A percentile compares a stretch with the other conserved stretches of the same genome.
phyloP scores from a whole-genome alignment of 768 basidiomycete genomes.

The Termitomyces titanicus region DNA sequence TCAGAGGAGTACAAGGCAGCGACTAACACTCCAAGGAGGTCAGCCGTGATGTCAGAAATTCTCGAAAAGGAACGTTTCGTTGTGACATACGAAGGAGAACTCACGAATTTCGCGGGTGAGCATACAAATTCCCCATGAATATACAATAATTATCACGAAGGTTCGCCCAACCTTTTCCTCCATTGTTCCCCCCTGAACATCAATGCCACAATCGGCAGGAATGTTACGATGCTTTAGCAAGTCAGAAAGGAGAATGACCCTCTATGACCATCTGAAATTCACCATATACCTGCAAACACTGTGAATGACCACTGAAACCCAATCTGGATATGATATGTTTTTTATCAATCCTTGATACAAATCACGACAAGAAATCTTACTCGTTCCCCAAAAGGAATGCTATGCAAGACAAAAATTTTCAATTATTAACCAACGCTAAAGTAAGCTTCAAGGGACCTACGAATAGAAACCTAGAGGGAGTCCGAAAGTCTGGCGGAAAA shows the following conservation, averaged over 20 bases:
- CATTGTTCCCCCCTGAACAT: constrained; percentile 32
- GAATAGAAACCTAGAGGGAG: constrained; percentile 36
- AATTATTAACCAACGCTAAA: background rate
- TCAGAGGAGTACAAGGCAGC: constrained; percentile 35
- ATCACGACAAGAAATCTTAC: constrained; percentile 14
- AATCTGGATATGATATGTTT: constrained; percentile 18
- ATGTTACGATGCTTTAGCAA: constrained; percentile 24
- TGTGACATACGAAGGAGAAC: constrained; percentile 14
- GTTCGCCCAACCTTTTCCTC: constrained; percentile 25
- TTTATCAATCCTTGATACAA: background rate
- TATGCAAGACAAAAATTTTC: constrained; percentile 4
- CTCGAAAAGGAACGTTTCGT: constrained; percentile 28
- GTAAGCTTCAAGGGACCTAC: constrained; percentile 17
- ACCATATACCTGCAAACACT: constrained; percentile 34
- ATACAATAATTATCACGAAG: constrained; percentile 3
- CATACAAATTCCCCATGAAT: background rate
- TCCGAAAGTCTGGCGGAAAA: constrained; percentile 34
- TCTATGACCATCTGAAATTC: background rate
- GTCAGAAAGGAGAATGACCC: background rate
- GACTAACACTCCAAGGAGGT: constrained; percentile 42
- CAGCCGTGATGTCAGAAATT: constrained; percentile 31
- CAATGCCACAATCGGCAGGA: constrained; percentile 30
- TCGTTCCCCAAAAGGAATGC: constrained; percentile 33
- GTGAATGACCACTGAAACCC: constrained; percentile 36
- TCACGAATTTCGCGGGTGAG: constrained; percentile 1